Evolutionary conservation across 2,329 filamentous ascomycete species (phyloP).

Genomic region (Dothideomycetes sp.): DNA sequence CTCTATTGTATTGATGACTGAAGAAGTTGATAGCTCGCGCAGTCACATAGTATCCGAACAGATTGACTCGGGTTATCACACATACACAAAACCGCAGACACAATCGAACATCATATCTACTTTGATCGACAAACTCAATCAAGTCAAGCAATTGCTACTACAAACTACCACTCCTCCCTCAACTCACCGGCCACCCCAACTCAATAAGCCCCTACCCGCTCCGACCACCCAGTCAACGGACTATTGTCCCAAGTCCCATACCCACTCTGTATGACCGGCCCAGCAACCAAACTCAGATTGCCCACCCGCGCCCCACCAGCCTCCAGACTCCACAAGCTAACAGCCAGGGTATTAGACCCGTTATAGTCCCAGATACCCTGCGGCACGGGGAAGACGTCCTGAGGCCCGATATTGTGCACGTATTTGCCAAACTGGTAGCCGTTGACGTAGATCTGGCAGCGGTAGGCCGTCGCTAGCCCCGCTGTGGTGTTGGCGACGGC

Average conservation of each 20-base stretch:
- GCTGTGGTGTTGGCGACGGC: conserved; percentile 2
- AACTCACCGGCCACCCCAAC: no score
- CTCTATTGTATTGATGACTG: no score
- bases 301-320: conserved; percentile 45
- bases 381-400: conserved; percentile 60
- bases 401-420: conserved; percentile 64
- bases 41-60: no score
- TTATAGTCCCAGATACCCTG: conserved; percentile 62
- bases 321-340: conserved; percentile 59
- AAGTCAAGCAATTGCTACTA: no score
- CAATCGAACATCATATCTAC: no score
- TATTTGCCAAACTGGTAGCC: conserved; percentile 63
- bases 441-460: conserved; percentile 58
- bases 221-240: conserved; percentile 18
- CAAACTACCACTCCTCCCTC: no score
- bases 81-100: no score
- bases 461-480: conserved; percentile 34
- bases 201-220: conserved; percentile 21
- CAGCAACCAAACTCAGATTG: conserved; percentile 21
- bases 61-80: no score
- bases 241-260: conserved; percentile 19
- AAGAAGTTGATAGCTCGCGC: no score
- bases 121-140: no score
- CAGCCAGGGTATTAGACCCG: conserved; percentile 56
- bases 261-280: conserved; percentile 20